These are phyloP conservation scores for Monascus purpureus DNA, from an alignment of 495 filamentous ascomycete genomes.

Conservation along the genomic window DNA sequence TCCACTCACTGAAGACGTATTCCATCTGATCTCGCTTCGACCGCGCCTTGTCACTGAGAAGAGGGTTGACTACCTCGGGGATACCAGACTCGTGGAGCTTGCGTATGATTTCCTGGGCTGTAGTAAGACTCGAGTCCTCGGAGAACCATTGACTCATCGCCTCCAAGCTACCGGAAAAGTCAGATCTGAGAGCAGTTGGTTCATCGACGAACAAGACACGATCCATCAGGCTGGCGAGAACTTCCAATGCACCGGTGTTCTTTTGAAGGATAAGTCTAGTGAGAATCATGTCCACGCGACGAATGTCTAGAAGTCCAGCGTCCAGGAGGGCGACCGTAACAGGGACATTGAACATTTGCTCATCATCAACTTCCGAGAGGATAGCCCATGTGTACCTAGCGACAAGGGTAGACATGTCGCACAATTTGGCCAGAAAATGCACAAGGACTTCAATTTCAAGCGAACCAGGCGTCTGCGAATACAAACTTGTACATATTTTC, in stretches of 20 bases:
- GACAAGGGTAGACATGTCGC: conserved; percentile 59
- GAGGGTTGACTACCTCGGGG: conserved; percentile 33
- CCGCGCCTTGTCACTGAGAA: conserved; percentile 34
- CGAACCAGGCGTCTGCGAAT: conserved; percentile 39
- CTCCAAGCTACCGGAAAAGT: conserved; percentile 72
- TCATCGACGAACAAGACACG: conserved; percentile 62
- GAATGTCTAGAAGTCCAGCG: conserved; percentile 57
- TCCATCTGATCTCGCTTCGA: conserved; percentile 68
- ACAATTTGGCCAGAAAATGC: conserved; percentile 66
- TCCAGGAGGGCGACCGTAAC: conserved; percentile 68
- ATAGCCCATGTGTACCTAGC: conserved; percentile 53
- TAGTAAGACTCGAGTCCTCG: conserved; percentile 52
- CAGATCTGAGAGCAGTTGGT: conserved; percentile 62
- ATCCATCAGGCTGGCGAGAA: conserved; percentile 62
- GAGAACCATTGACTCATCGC: conserved; percentile 70
- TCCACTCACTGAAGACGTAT: conserved; percentile 92
- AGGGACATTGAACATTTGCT: conserved; percentile 63
- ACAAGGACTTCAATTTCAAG: conserved; percentile 75
- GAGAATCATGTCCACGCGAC: conserved; percentile 63
- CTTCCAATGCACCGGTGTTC: conserved; percentile 54
- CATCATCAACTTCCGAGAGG: conserved; percentile 53
- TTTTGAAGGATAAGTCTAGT: conserved; percentile 55
- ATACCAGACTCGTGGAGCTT: conserved; percentile 54
- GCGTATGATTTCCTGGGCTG: conserved; percentile 52
- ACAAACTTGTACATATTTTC: conserved; percentile 58